Evolutionary conservation across 495 filamentous ascomycete genomes (phyloP).

Genomic region (Friedmanniomyces simplex): DNA sequence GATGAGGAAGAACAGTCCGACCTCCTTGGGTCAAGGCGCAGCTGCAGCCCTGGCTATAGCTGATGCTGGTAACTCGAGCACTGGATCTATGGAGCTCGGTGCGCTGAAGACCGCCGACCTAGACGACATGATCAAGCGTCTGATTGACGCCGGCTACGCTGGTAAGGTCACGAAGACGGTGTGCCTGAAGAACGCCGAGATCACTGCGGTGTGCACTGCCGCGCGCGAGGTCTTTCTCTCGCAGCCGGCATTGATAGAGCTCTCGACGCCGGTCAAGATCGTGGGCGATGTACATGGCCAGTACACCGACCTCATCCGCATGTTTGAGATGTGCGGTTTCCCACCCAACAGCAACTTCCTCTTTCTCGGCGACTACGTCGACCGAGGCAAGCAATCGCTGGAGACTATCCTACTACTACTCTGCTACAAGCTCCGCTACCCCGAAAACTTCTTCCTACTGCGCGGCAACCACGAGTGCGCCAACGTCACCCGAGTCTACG

Average conservation of each 20-base stretch:
- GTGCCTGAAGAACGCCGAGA: conserved; percentile 94
- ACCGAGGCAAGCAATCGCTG: conserved; percentile 91
- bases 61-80: conserved; percentile 17
- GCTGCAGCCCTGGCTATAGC: conserved; percentile 14
- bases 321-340: conserved; percentile 99
- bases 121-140: conserved; percentile 91
- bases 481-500: too few relatives aligned
- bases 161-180: conserved; percentile 96
- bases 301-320: conserved; percentile 89
- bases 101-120: conserved; percentile 85
- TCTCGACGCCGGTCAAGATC: conserved; percentile 93
- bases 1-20: conserved; percentile 52
- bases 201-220: conserved; percentile 78
- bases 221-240: conserved; percentile 80
- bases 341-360: conserved; percentile 88
- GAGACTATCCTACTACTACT: conserved; percentile 91
- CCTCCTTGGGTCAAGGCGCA: conserved; percentile 1
- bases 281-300: conserved; percentile 97
- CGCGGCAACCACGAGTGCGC: too few relatives aligned
- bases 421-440: conserved; percentile 97
- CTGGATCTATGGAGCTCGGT: conserved; percentile 48
- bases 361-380: conserved; percentile 95
- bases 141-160: conserved; percentile 89
- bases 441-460: conserved; percentile 99
- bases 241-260: conserved; percentile 83